Evolutionary conservation across 2,329 filamentous ascomycete species (phyloP).

Genomic region (Sarocladium kiliense): DNA sequence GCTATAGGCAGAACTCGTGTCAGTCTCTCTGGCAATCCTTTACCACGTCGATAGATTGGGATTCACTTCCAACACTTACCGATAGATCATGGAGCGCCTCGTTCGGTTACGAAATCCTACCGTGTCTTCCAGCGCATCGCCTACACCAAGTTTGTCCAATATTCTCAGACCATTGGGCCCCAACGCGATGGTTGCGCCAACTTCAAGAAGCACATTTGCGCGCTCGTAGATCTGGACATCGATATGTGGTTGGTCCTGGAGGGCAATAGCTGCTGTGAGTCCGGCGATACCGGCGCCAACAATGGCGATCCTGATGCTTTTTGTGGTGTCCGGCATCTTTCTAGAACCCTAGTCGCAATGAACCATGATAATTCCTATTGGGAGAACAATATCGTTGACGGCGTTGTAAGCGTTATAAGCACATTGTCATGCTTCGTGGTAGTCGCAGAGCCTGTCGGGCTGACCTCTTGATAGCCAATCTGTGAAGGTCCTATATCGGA

Average conservation of each 20-base stretch:
- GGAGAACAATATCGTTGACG: too few relatives aligned
- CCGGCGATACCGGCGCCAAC: slow-evolving; percentile 47
- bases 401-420: too few relatives aligned
- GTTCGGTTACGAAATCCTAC: slow-evolving; percentile 35
- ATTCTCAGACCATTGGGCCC: slow-evolving; percentile 49
- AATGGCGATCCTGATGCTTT: slow-evolving; percentile 37
- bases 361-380: too few relatives aligned
- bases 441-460: too few relatives aligned
- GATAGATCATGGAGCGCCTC: slow-evolving; percentile 38
- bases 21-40: too few relatives aligned
- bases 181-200: slow-evolving; percentile 43
- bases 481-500: not conserved
- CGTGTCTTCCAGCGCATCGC: slow-evolving; percentile 36
- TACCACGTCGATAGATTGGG: too few relatives aligned
- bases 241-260: slow-evolving; percentile 33
- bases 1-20: slow-evolving; percentile 9
- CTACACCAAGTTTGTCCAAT: slow-evolving; percentile 43
- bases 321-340: not conserved
- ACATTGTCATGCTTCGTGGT: too few relatives aligned
- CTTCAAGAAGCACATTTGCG: slow-evolving; percentile 38
- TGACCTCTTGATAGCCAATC: too few relatives aligned
- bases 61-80: not conserved
- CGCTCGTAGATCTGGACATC: slow-evolving; percentile 46
- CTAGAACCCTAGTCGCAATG: too few relatives aligned
- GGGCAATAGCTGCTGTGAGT: slow-evolving; percentile 40